Percentiles rank a stretch among this genome's conserved stretches.
Conservation (phyloP, 495 filamentous ascomycete species). For the Immersiella caudata region DNA sequence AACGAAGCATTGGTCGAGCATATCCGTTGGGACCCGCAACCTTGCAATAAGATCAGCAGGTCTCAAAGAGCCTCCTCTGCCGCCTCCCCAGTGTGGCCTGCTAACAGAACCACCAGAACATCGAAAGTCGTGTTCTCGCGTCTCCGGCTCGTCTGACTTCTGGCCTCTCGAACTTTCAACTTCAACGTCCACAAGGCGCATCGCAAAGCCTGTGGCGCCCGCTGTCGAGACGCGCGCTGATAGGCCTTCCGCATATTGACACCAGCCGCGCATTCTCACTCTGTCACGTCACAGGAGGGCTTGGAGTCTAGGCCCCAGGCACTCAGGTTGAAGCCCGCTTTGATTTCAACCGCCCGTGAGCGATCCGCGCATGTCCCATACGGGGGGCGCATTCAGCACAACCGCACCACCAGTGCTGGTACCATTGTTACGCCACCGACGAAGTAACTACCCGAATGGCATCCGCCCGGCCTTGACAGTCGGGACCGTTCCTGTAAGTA, state of each 20-base stretch:
- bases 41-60: conserved; percentile 21
- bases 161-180: background rate
- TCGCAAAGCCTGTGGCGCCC: background rate
- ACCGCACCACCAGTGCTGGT: background rate
- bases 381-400: background rate
- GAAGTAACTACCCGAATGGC: background rate
- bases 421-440: conserved; percentile 15
- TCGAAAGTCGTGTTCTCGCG: background rate
- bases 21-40: conserved; percentile 13
- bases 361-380: background rate
- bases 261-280: conserved; percentile 2
- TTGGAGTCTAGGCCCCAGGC: conserved; percentile 24
- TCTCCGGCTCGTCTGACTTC: background rate
- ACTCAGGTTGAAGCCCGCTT: conserved; percentile 7
- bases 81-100: conserved; percentile 4
- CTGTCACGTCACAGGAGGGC: background rate
- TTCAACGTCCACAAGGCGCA: background rate
- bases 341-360: conserved; percentile 11
- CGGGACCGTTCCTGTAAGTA: conserved; percentile 18
- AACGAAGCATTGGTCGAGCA: conserved; percentile 5
- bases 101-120: background rate
- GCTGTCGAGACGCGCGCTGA: conserved; percentile 8
- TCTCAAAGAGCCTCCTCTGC: conserved; percentile 14
- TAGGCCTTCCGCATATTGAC: conserved; percentile 13
- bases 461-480: conserved; percentile 6